Evolutionary conservation across 2,329 filamentous ascomycete genomes (phyloP), one percentile per base, ranked within the genome.

Genomic region (Ophiostoma novo-ulmi): DNA sequence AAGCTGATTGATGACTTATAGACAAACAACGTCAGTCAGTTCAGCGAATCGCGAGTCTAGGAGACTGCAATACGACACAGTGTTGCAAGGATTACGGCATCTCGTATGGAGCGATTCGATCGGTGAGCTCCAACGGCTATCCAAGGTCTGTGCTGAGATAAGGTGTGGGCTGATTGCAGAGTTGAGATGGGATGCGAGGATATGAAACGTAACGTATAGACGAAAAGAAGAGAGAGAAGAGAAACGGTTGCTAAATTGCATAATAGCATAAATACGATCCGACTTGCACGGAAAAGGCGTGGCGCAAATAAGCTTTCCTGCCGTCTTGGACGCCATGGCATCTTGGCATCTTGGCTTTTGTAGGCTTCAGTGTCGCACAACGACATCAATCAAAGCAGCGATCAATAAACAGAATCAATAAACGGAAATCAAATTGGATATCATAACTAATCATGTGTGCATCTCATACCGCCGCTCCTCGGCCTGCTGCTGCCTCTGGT

Each of bases 401-500:
- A 39, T 39, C 38, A 48, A n/a, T 7, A 5, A 2, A n/a, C 17
- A 48, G 38, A 39, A n/a, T 7, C 14, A 48, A 48, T 48, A 5
- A 44, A 14, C 41, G 13, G n/a, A 48, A 48, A 3, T 39, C 38
- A 39, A 48, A 48, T 48, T 48, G 44, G 44, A 48, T 48, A 48
- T 58, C 52, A 58, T 10, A 44, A 14, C 52, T 58, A 26, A 44
- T 48, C 44, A 48, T 5, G 22, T 58, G 5, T 13, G n/a, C 22
- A 22, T 26, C 52, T 31, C 52, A 26, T 58, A 26, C 22, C 17
- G 7, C 52, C 11, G 52, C 52, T 58, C 52, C 48, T 69, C 66
- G 48, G 67, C 67, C 38, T 71, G 70, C 26, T 52, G 67, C 67
- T 67, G 70, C 41, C 61, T 39, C 70, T 68, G 70, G 44, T 71